Evolutionary conservation across 2,329 filamentous ascomycete species (phyloP), one percentile per base, ranked within the genome.

Genomic region (Colletotrichum gloeosporioides): DNA sequence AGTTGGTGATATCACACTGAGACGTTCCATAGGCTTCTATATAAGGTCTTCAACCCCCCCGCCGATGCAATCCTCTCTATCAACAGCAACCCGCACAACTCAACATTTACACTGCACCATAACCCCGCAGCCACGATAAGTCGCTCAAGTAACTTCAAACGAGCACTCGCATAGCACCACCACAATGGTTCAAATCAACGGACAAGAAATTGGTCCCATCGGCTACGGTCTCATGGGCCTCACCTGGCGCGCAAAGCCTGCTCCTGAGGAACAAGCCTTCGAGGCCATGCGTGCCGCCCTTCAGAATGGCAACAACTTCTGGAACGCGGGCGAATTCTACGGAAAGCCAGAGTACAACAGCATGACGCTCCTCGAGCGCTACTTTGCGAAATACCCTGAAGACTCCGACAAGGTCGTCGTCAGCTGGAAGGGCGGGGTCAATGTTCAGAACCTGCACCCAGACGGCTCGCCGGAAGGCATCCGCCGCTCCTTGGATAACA

Each of bases 291-390:
- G 89, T 78, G 87, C 89, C 22, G 86, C 91, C 8, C 81, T 92
- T 15, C 78, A 83, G 29, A 81, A 81, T 13, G 86, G 88, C 71
- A 84, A 83, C 79, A 88, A 84, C 77, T 85, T 89, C 71, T 94
- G 92, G 91, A 93, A 93, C 79, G 92, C 87, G 49, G 92, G 88
- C 77, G 91, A 93, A 80, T 89, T 94, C 80, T 95, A 95, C 84
- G 93, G 93, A 53, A 85, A 87, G 0, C 88, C 89, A 2, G 86
- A 90, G 25, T 87, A 87, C 80, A 93, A 93, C 84, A 85, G 82
- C 80, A 91, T 93, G 80, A 88, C 90, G 36, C 83, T 94, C 12
- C 83, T 94, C 34, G 88, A 90, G 76, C 86, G 87, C 31, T 94
- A 94, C 84, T 93, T 94, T 80, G 87, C 87, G 36, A 88, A 89